Evolutionary conservation across 1,284 basidiomycete species (phyloP).

Genomic region (Erythrobasidium hasegawianum): DNA sequence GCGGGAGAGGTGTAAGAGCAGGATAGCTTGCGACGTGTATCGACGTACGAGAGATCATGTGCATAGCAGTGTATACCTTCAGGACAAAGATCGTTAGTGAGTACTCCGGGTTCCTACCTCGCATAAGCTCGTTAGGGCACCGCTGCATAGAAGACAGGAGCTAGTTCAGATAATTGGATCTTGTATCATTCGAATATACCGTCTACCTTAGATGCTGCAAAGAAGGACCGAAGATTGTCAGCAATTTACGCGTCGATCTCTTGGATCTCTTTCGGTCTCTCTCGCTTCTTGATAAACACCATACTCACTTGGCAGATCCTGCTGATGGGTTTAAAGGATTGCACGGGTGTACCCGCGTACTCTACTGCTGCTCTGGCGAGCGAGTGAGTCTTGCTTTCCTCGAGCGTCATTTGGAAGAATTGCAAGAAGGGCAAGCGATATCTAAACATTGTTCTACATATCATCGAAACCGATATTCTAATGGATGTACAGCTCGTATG

Average conservation of each 20-base stretch:
- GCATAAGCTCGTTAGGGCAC: no score
- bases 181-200: background rate
- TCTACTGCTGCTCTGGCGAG: conserved; percentile 25
- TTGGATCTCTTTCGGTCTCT: background rate
- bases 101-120: no score
- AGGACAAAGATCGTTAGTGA: no score
- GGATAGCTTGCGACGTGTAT: no score
- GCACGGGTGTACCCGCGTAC: conserved; percentile 18
- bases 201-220: conserved; percentile 27
- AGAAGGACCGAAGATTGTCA: background rate
- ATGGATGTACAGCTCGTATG: no score
- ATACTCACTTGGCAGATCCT: conserved; percentile 9
- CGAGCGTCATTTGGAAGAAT: conserved; percentile 2
- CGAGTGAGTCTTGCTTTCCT: conserved; percentile 13
- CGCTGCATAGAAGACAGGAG: conserved; percentile 6
- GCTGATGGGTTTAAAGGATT: conserved; percentile 14
- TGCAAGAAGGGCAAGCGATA: background rate
- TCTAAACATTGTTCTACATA: no score
- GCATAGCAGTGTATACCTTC: conserved; percentile 28
- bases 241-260: conserved; percentile 7
- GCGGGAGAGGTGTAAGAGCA: background rate
- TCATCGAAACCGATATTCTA: no score
- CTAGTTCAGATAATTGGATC: no score
- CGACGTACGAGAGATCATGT: conserved; percentile 19
- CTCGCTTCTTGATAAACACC: no score